A percentile compares a stretch with the other conserved stretches of the same genome.
Conservation (phyloP, 2,329 filamentous ascomycete species). For the Penicillium brevicompactum region DNA sequence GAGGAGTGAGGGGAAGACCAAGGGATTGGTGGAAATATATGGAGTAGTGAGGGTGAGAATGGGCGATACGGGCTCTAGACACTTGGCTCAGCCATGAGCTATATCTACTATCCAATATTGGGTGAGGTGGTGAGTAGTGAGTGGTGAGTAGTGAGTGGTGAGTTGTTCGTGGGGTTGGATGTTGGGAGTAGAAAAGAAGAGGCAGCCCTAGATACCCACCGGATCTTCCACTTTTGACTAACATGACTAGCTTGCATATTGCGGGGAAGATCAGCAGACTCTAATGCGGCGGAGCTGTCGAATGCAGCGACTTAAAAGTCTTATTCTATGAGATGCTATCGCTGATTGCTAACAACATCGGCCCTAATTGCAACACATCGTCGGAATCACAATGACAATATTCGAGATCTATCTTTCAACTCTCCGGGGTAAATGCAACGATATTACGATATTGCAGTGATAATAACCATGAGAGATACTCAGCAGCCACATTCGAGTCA, state of each 20-base stretch:
- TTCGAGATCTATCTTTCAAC: background rate
- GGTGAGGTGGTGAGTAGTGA: background rate
- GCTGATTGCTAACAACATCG: background rate
- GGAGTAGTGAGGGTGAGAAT: background rate
- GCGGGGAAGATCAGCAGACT: slow-evolving; percentile 12
- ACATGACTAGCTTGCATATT: slow-evolving; percentile 1
- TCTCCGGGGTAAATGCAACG: background rate
- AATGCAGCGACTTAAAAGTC: background rate
- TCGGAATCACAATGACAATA: background rate
- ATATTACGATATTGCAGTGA: background rate
- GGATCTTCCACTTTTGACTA: background rate
- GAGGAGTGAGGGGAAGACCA: slow-evolving; percentile 1
- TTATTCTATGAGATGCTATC: background rate
- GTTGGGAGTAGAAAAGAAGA: too few relatives aligned
- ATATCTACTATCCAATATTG: background rate
- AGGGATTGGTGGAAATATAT: slow-evolving; percentile 8
- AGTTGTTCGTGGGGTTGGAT: background rate
- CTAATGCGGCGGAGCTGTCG: slow-evolving; percentile 3
- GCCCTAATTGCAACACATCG: slow-evolving; percentile 5
- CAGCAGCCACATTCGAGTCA: background rate
- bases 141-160: background rate
- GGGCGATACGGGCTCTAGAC: background rate
- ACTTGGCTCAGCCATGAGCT: background rate
- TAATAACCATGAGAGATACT: background rate
- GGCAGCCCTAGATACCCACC: background rate